Evolutionary conservation across 805 yeast genomes (phyloP), one percentile per base, ranked within the genome.

Genomic region (Teunomyces gatunensis): DNA sequence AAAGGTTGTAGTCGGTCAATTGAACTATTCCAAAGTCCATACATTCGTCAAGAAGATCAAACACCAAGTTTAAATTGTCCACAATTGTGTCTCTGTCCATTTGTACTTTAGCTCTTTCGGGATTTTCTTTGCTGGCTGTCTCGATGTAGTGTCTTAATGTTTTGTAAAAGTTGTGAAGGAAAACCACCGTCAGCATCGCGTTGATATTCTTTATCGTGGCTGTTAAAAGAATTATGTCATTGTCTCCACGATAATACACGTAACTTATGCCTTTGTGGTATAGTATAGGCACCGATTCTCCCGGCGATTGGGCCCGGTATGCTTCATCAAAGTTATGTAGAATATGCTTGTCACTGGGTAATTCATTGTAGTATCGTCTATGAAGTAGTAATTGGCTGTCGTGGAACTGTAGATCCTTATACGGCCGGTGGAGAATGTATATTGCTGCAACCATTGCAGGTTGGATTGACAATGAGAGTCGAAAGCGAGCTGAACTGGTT

Each of bases 1-100:
- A 73, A 10, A 90, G 78, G 52, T 84, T 85, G 44, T 82, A 79
- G 58, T 90, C 96, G 0, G 96, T 87, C 45, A 86, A 73, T 66
- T 90, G 97, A 1, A 89, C 83, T n/a, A 86, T 68, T 6, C 97
- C 97, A 64, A 79, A 86, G 64, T 90, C 97, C 81, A 88, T 78
- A 75, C 89, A 86, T 60, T 89, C 97, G 60, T 89, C 97, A 39
- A 89, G 65, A n/a, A 89, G 68, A 61, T 90, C 97, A 64, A 85
- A 85, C 6, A 89, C 78, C 42, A 89, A 71, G 29, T 84, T 81
- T 53, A 80, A 78, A 64, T 89, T 92, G 63, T 89, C 96, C 18
- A 79, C 68, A 2, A 89, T 78, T 13, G 80, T 57, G 46, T 85
- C 90, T 46, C 76, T 76, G 55, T 79, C 80, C 18, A 49, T 15